Base-by-base conservation (phyloP, 345 rosid genomes). In the Euphorbia lathyris region DNA sequence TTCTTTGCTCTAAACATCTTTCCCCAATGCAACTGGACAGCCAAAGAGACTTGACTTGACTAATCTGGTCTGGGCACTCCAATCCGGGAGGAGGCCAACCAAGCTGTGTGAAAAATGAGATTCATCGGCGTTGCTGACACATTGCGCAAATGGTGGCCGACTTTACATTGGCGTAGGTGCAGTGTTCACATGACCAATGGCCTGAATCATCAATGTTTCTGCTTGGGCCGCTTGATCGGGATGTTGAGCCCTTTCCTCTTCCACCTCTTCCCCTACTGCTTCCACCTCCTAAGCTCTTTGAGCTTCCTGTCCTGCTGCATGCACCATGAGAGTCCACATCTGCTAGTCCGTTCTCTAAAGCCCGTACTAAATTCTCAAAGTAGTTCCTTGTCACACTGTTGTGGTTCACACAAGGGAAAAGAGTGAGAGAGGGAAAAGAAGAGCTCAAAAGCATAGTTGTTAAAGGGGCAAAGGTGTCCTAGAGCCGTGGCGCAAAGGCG, bases 301-400 rank as follows among this genome's bases (percentile, higher is more conserved):
- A 83, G 76, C 83, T 84, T 48, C 69, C 70, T 11, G 78, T 72
- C 79, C 85, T 77, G 82, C 79, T 84, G 78, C 84, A 82, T 68
- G 84, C 78, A 74, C 84, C 84, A 40, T 76, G 85, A 4, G 88
- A 67, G 70, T 80, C 84, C 71, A 91, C 92, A 74, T 91, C 95
- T 38, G 97, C 85, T 20, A 91, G 80, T 57, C 97, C 97, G 64
- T 87, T 91, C 78, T 91, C 95, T 20, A 91, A 71, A 9, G 97
- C 97, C 48, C 86, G 84, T 32, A 91, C 97, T 60, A 91, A 74
- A 78, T 88, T 91, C 85, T 91, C 95, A 58, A 91, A 91, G 78
- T 91, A 88, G 79, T 87, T 88, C 70, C 89, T 75, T 1, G 97
- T 91, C n/a, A 91, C 97, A 69, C 92, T 88, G 88, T 67, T 71